phyloP scores from a whole-genome alignment of 768 basidiomycete species.

The Jaapia argillacea region DNA sequence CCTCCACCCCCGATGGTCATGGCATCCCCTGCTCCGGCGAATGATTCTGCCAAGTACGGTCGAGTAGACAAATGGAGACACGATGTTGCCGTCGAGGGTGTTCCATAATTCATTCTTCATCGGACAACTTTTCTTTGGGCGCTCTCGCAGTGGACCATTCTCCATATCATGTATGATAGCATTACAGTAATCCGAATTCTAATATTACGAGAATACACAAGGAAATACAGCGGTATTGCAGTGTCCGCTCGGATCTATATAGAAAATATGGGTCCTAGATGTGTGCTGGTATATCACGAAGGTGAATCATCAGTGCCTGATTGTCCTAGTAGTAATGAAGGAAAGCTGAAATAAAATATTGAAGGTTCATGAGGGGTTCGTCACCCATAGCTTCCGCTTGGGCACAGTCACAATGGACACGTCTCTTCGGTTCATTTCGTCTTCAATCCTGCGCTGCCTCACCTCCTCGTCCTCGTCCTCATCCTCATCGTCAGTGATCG shows the following conservation, averaged over 20 bases:
- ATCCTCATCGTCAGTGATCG: slow-evolving; percentile 46
- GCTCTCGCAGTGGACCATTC: background rate
- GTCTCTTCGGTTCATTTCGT: slow-evolving; percentile 73
- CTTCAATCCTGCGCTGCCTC: slow-evolving; percentile 66
- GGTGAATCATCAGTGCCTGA: slow-evolving; percentile 16
- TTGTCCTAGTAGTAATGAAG: slow-evolving; percentile 1
- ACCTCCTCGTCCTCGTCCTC: slow-evolving; percentile 70
- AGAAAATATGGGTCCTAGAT: slow-evolving; percentile 9
- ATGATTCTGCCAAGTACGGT: slow-evolving; percentile 57
- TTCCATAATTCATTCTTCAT: slow-evolving; percentile 14
- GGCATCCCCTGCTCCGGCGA: slow-evolving; percentile 48
- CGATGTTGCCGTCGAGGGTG: slow-evolving; percentile 67
- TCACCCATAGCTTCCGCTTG: slow-evolving; percentile 62
- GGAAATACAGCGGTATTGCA: slow-evolving; percentile 25
- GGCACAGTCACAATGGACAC: slow-evolving; percentile 75
- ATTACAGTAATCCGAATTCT: slow-evolving; percentile 25
- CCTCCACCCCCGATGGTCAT: slow-evolving; percentile 30
- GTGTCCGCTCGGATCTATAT: slow-evolving; percentile 25
- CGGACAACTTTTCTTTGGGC: slow-evolving; percentile 1
- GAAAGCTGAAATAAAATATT: slow-evolving; percentile 2
- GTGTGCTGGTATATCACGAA: background rate
- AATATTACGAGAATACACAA: slow-evolving; percentile 14
- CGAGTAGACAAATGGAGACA: slow-evolving; percentile 76
- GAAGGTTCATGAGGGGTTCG: slow-evolving; percentile 44
- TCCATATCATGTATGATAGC: background rate